Evolutionary conservation across 108 stramenopile genomes (phyloP), one percentile per base, ranked within the genome.

Genomic region (Asterionellopsis glacialis): DNA sequence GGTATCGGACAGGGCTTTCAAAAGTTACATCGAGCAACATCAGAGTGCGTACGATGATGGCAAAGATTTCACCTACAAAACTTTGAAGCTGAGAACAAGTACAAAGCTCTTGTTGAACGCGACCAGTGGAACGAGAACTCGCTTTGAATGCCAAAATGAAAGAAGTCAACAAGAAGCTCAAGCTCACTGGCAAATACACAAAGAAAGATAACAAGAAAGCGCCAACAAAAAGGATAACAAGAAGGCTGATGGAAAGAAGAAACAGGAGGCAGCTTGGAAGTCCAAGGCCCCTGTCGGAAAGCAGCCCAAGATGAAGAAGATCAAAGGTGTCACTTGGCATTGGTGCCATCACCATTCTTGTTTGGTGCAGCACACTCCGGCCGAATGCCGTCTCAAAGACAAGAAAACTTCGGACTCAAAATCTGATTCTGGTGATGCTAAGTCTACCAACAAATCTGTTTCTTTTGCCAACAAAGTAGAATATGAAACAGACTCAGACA

Each of bases 81-180:
- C 45, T 15, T 47, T 76, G 1, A 76, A 68, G 75, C 6, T 15
- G 13, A n/a, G 14, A 63, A 67, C 65, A 69, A 65, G 59, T 73
- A 69, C 63, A 52, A 65, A 33, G 28, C 22, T 18, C 41, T 54
- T 10, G 16, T 59, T 9, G 53, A 65, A 18, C 33, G 33, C 5
- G 33, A 33, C 33, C 45, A 69, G 33, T 27, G 73, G 26, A 9
- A 69, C 6, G 42, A 51, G 18, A 72, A 73, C 39, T 68, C 73
- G 26, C 68, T 77, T 67, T 57, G 58, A 43, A 67, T 49, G 4
- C 72, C 72, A 52, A 42, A 55, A 4, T 33, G n/a, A n/a, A n/a
- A 24, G 27, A 6, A 41, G 27, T n/a, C n/a, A n/a, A n/a, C 5
- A 45, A 19, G 16, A 67, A 77, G 41, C 27, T 12, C 14, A 49